Base-by-base conservation (phyloP, 2,329 filamentous ascomycete genomes). In the Fusarium compactum region DNA sequence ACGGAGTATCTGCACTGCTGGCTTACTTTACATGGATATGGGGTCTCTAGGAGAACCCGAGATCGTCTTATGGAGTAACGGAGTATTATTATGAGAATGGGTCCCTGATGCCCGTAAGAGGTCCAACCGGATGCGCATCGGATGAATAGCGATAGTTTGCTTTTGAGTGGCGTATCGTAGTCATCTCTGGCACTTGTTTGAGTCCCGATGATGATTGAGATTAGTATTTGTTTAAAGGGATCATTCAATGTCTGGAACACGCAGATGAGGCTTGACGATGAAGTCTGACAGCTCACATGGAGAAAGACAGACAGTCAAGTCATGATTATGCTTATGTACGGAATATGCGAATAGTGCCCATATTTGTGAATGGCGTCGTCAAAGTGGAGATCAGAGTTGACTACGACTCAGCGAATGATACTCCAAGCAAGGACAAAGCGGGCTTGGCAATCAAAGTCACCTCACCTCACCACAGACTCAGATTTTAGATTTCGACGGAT, bases 21-120 rank as follows among this genome's bases (percentile, higher is more conserved):
- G 24, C 32, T 9, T 43, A n/a, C 50, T 22, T 53, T 43, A 16
- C 50, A 53, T 53, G 50, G 50, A 43, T 53, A 69, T 70, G 64
- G 58, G 54, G 11, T 30, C 32, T 20, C 24, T 69, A 50, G 63
- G 59, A 66, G 60, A 71, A 75, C 72, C 63, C 55, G 62, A 65
- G 72, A 74, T 74, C 70, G 59, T 60, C 70, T 51, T 51, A 58
- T 58, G 59, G 63, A 53, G 50, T 29, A 43, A 53, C 50, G 50
- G 50, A 53, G 50, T 53, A 41, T 16, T 18, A 43, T 43, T 43
- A 43, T 53, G 50, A 43, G 32, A 51, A 58, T 71, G 51, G 72
- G 59, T 63, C 69, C 34, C 34, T 61, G 38, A 58, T 58, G 43
- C 34, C 16, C 56, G 61, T 65, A 63, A 40, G 52, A 58, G 60